Conservation (phyloP, 805 yeast species). For the Candida namnaoensis region DNA sequence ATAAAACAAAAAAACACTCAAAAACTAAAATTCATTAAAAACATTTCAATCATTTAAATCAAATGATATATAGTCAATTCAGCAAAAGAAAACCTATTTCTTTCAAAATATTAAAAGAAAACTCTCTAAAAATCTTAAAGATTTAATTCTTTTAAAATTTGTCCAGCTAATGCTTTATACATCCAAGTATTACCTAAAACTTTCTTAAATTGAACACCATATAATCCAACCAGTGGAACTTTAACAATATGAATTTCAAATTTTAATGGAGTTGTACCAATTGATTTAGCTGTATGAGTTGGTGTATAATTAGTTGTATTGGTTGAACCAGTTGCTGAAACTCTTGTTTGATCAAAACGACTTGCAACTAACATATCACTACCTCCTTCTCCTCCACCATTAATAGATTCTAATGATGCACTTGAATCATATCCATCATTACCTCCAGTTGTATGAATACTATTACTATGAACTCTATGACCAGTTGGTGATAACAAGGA, state of each 20-base stretch:
- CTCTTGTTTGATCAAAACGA: constrained; percentile 39
- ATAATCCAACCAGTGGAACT: constrained; percentile 82
- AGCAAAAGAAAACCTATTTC: neutral
- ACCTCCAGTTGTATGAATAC: constrained; percentile 12
- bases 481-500: constrained; percentile 18
- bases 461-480: constrained; percentile 15
- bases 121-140: constrained; percentile 4
- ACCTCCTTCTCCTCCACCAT: constrained; percentile 38
- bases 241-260: constrained; percentile 90
- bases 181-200: constrained; percentile 92
- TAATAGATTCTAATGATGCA: constrained; percentile 55
- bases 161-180: constrained; percentile 85
- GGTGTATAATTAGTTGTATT: constrained; percentile 3
- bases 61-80: too few species aligned
- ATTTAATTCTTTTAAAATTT: constrained; percentile 40
- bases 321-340: constrained; percentile 5
- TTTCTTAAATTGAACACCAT: constrained; percentile 93
- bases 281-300: constrained; percentile 13
- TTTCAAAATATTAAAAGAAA: neutral
- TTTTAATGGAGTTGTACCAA: constrained; percentile 49
- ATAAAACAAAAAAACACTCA: too few species aligned
- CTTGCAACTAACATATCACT: constrained; percentile 51
- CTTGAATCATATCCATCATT: constrained; percentile 30
- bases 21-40: too few species aligned
- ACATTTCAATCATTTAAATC: too few species aligned